phyloP scores from a whole-genome alignment of 2,329 filamentous ascomycete genomes.

The Metarhizium robertsii region DNA sequence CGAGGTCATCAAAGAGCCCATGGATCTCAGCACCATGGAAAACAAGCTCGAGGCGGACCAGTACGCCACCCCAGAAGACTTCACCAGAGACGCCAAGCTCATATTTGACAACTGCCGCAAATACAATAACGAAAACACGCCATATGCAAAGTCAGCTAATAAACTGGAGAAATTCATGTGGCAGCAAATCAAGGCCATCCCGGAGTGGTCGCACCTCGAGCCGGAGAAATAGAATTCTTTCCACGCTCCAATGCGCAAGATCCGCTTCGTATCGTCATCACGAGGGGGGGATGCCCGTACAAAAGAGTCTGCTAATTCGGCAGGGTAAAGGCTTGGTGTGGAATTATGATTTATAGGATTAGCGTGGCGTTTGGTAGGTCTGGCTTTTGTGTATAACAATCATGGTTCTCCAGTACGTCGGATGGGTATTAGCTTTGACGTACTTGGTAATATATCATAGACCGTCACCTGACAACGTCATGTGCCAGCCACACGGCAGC shows the following conservation, averaged over 20 bases:
- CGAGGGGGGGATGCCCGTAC: neutral
- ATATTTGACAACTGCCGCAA: conserved; percentile 91
- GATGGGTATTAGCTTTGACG: too few relatives aligned
- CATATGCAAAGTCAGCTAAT: conserved; percentile 90
- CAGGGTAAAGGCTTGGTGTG: neutral
- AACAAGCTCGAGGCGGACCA: conserved; percentile 79
- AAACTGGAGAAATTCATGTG: conserved; percentile 94
- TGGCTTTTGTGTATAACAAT: neutral
- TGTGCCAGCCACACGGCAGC: too few relatives aligned
- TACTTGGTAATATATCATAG: too few relatives aligned
- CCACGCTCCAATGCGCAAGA: conserved; percentile 5
- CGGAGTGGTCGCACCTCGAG: conserved; percentile 73
- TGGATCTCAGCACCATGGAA: conserved; percentile 96
- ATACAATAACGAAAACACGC: conserved; percentile 89
- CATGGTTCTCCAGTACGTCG: neutral
- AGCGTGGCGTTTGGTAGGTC: neutral
- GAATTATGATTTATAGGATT: neutral
- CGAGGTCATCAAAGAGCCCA: conserved; percentile 94
- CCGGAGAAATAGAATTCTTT: conserved; percentile 22
- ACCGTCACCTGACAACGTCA: too few relatives aligned
- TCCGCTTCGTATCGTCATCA: neutral
- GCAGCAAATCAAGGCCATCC: conserved; percentile 81
- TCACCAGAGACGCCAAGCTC: conserved; percentile 77
- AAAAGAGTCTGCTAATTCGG: neutral
- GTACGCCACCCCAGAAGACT: conserved; percentile 81